Evolutionary conservation across 2,329 filamentous ascomycete species (phyloP).

Genomic region (Venturia oleaginea): DNA sequence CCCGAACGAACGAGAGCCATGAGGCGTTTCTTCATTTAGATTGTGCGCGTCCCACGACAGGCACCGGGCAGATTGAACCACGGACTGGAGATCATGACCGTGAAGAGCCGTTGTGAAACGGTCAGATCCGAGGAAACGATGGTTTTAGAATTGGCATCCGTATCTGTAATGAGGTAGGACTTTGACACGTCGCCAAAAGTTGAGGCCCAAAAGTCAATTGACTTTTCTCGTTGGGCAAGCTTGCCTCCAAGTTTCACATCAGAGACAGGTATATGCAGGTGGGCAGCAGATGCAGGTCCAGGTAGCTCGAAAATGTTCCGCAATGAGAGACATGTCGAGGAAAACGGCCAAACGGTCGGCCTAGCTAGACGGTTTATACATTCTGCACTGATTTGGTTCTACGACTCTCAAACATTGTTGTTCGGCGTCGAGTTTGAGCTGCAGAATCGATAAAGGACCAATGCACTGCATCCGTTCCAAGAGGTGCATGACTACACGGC

Average conservation of each 20-base stretch:
- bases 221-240: too few species aligned
- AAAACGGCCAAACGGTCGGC: not conserved
- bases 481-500: not conserved
- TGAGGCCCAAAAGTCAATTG: not conserved
- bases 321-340: not conserved
- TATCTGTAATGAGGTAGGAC: not conserved
- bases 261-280: not conserved
- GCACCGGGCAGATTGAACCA: not conserved
- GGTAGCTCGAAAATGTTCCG: too few species aligned
- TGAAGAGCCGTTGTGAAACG: not conserved
- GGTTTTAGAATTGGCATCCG: not conserved
- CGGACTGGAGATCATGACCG: constrained; percentile 1
- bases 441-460: not conserved
- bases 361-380: not conserved
- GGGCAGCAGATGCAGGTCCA: not conserved
- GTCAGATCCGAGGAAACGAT: not conserved
- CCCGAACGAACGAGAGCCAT: not conserved
- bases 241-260: not conserved
- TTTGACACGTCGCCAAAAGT: not conserved
- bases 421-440: not conserved
- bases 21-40: not conserved
- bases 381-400: not conserved
- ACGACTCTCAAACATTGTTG: not conserved
- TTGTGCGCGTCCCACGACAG: not conserved
- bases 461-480: not conserved